phyloP scores from a whole-genome alignment of 768 basidiomycete genomes.

The Amanita thiersii region DNA sequence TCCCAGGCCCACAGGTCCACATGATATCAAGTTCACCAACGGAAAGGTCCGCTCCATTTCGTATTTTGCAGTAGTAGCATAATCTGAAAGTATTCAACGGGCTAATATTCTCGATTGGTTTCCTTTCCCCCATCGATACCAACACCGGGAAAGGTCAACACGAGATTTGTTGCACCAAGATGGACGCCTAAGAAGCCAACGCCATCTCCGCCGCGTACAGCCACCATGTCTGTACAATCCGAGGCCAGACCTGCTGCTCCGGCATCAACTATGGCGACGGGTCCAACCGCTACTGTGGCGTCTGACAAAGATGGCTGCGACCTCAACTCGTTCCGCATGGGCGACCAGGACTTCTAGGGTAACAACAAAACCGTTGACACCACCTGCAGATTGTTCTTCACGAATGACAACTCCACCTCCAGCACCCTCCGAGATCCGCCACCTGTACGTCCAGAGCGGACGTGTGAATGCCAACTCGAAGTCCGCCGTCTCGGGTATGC shows the following conservation, averaged over 20 bases:
- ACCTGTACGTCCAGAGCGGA: constrained; percentile 36
- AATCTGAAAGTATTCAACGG: not conserved
- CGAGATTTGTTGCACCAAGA: constrained; percentile 14
- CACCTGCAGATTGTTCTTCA: constrained; percentile 29
- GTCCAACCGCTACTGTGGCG: constrained; percentile 22
- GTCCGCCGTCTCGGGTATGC: constrained; percentile 27
- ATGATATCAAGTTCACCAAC: constrained; percentile 40
- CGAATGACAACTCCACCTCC: constrained; percentile 26
- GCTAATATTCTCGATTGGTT: constrained; percentile 5
- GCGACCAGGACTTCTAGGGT: constrained; percentile 30
- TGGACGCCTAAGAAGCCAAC: constrained; percentile 21
- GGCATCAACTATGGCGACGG: constrained; percentile 25
- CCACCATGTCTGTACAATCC: constrained; percentile 30
- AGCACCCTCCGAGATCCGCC: constrained; percentile 36
- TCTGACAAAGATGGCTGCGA: constrained; percentile 38
- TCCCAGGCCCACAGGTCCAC: constrained; percentile 36
- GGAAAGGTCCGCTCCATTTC: no score
- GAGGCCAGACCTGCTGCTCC: no score
- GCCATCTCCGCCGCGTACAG: constrained; percentile 29
- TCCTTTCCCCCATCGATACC: constrained; percentile 5
- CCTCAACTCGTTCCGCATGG: constrained; percentile 41
- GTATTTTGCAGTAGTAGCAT: constrained; percentile 14
- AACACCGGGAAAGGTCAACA: constrained; percentile 3
- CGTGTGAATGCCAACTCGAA: constrained; percentile 31
- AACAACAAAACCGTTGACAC: constrained; percentile 29